Percentiles rank a stretch among this genome's conserved stretches.
Evolutionary conservation across 1,284 basidiomycete genomes (phyloP).

Genomic region (Inonotus hispidus): DNA sequence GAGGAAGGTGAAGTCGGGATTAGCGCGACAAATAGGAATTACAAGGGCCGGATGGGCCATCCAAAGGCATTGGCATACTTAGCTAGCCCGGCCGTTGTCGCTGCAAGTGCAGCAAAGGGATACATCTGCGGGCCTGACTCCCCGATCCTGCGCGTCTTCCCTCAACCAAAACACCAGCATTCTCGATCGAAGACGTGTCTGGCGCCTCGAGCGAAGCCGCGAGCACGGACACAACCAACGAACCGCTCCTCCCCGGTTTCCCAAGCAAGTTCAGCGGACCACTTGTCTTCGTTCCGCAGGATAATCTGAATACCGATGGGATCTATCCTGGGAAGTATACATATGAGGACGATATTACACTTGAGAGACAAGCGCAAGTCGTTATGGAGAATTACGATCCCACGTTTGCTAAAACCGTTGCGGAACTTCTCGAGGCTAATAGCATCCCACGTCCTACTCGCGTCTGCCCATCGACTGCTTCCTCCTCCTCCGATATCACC

Average conservation of each 20-base stretch:
- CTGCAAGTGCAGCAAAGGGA: conserved; percentile 90
- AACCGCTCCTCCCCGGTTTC: conserved; percentile 75
- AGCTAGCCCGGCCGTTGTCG: conserved; percentile 94
- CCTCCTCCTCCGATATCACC: conserved; percentile 13
- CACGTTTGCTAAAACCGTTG: conserved; percentile 73
- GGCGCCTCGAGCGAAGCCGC: conserved; percentile 25
- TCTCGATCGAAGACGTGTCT: conserved; percentile 46
- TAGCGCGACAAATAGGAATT: conserved; percentile 97
- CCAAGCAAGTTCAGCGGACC: conserved; percentile 80
- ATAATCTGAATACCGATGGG: conserved; percentile 97
- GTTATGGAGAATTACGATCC: conserved; percentile 99
- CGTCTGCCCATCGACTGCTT: no score
- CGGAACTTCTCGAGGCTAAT: conserved; percentile 42
- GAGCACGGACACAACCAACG: conserved; percentile 32
- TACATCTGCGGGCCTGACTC: conserved; percentile 85
- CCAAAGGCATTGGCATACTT: conserved; percentile 95
- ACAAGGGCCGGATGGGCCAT: conserved; percentile 97
- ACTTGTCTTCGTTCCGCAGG: conserved; percentile 89
- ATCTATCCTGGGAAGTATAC: conserved; percentile 99
- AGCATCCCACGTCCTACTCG: no score
- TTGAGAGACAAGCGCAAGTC: conserved; percentile 90
- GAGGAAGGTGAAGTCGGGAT: conserved; percentile 96
- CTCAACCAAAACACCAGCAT: conserved; percentile 41
- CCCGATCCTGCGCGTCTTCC: conserved; percentile 54
- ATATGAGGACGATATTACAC: conserved; percentile 98